Conservation (phyloP, 148 eudicot species). For the Oxyria digyna region DNA sequence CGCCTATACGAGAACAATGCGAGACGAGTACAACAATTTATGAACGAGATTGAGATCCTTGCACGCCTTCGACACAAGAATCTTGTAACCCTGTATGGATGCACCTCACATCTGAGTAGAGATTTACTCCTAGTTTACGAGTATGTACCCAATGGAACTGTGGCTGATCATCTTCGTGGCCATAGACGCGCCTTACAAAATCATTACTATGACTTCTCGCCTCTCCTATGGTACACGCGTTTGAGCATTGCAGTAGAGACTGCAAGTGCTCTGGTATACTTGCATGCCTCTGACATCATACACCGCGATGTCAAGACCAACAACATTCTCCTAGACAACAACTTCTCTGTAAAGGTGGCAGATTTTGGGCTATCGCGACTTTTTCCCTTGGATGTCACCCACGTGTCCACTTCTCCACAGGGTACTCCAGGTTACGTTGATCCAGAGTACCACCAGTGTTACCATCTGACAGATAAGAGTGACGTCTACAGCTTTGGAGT, state of each 20-base stretch:
- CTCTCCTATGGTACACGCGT: slow-evolving; percentile 32
- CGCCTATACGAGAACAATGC: slow-evolving; percentile 49
- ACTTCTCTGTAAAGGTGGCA: slow-evolving; percentile 29
- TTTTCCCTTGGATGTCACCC: slow-evolving; percentile 23
- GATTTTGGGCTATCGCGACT: slow-evolving; percentile 38
- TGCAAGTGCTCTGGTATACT: slow-evolving; percentile 40
- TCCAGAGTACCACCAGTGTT: slow-evolving; percentile 35
- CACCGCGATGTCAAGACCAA: slow-evolving; percentile 61
- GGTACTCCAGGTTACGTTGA: slow-evolving; percentile 44
- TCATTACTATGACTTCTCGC: slow-evolving; percentile 8
- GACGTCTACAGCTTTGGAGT: slow-evolving; percentile 46
- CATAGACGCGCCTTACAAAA: background rate
- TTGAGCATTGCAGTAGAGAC: slow-evolving; percentile 52
- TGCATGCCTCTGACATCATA: slow-evolving; percentile 45
- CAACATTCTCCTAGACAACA: slow-evolving; percentile 43
- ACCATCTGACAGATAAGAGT: slow-evolving; percentile 29
- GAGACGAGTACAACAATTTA: slow-evolving; percentile 50
- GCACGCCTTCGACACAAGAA: slow-evolving; percentile 48
- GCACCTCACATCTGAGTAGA: slow-evolving; percentile 40
- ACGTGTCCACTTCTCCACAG: slow-evolving; percentile 39
- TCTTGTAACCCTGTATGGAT: slow-evolving; percentile 60
- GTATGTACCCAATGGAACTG: slow-evolving; percentile 59
- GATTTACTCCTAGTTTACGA: slow-evolving; percentile 72
- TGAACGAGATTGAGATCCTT: slow-evolving; percentile 56
- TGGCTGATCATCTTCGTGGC: slow-evolving; percentile 60